Percentiles rank a stretch among this genome's conserved stretches.
phyloP scores from a whole-genome alignment of 2,329 filamentous ascomycete genomes.

The Aureobasidium vineae region DNA sequence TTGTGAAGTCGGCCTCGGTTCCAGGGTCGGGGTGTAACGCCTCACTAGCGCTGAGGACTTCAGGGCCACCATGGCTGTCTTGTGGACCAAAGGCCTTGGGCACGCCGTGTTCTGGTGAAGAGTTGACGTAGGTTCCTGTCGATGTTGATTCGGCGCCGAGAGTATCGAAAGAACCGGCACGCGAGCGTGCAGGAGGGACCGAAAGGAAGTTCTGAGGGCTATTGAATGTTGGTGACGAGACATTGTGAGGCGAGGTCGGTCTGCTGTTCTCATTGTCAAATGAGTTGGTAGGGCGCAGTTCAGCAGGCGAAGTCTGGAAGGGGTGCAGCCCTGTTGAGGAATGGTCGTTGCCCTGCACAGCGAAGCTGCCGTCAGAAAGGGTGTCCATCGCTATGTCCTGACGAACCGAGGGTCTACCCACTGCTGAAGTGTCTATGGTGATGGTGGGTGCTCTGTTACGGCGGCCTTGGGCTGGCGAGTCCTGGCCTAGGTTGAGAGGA shows the following conservation, averaged over 20 bases:
- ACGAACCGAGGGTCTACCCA: slow-evolving; percentile 40
- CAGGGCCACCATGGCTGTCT: slow-evolving; percentile 44
- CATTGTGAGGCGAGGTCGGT: slow-evolving; percentile 65
- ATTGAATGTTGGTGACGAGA: slow-evolving; percentile 58
- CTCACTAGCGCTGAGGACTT: slow-evolving; percentile 62
- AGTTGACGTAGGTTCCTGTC: slow-evolving; percentile 60
- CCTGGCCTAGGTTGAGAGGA: slow-evolving; percentile 3
- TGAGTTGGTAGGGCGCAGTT: slow-evolving; percentile 56
- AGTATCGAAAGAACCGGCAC: slow-evolving; percentile 66
- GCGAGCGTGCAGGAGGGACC: slow-evolving; percentile 61
- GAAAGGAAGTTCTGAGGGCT: slow-evolving; percentile 59
- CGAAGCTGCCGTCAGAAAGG: slow-evolving; percentile 17
- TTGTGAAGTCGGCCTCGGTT: slow-evolving; percentile 70
- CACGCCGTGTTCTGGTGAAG: slow-evolving; percentile 32
- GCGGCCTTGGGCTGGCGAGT: slow-evolving; percentile 23
- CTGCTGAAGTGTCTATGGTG: slow-evolving; percentile 54
- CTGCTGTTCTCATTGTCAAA: slow-evolving; percentile 63
- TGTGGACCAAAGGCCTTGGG: slow-evolving; percentile 33
- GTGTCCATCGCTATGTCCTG: neutral
- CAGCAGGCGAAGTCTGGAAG: slow-evolving; percentile 41
- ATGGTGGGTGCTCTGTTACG: slow-evolving; percentile 49
- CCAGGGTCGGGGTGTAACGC: slow-evolving; percentile 74
- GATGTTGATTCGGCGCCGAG: slow-evolving; percentile 56
- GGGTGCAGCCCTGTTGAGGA: slow-evolving; percentile 29
- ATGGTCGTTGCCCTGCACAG: slow-evolving; percentile 25